Percentiles rank a stretch among this genome's conserved stretches.
Conservation (phyloP, 768 basidiomycete genomes). For the Phanerochaete sordida region DNA sequence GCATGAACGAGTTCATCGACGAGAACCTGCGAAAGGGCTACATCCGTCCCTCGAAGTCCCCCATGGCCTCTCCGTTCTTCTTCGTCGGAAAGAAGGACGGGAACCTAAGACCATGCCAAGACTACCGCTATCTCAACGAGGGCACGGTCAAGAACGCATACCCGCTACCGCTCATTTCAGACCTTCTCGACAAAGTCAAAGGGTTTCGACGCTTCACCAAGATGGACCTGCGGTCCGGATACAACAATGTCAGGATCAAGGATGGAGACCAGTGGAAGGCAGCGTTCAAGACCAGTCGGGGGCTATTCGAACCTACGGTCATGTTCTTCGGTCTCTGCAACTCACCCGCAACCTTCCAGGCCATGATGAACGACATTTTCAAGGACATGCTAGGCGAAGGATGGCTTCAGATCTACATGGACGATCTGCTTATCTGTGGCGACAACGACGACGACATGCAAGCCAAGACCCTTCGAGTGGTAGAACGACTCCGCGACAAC, state of each 20-base stretch:
- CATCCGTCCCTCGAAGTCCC: slow-evolving; percentile 18
- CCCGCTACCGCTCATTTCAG: slow-evolving; percentile 21
- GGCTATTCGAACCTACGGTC: slow-evolving; percentile 26
- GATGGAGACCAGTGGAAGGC: slow-evolving; percentile 29
- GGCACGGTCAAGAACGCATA: slow-evolving; percentile 26
- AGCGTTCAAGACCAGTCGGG: slow-evolving; percentile 25
- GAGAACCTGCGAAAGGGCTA: slow-evolving; percentile 20
- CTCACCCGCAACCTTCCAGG: slow-evolving; percentile 26
- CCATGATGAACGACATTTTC: slow-evolving; percentile 31
- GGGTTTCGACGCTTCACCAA: slow-evolving; percentile 22
- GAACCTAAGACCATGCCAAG: slow-evolving; percentile 25
- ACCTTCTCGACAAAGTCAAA: slow-evolving; percentile 23
- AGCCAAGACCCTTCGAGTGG: slow-evolving; percentile 14
- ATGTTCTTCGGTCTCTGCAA: slow-evolving; percentile 28
- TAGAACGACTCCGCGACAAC: slow-evolving; percentile 22
- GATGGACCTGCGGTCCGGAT: slow-evolving; percentile 26
- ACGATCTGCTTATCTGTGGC: slow-evolving; percentile 32
- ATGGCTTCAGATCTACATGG: slow-evolving; percentile 39
- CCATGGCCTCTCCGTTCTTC: slow-evolving; percentile 21
- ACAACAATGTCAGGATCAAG: slow-evolving; percentile 18
- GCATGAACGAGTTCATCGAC: slow-evolving; percentile 18
- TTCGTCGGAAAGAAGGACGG: slow-evolving; percentile 37
- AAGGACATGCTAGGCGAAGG: slow-evolving; percentile 25
- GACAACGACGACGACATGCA: slow-evolving; percentile 21
- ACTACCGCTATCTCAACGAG: slow-evolving; percentile 29